These are phyloP conservation scores for Aspergillus ustus DNA, from an alignment of 2,329 filamentous ascomycete species.

Conservation along the genomic window DNA sequence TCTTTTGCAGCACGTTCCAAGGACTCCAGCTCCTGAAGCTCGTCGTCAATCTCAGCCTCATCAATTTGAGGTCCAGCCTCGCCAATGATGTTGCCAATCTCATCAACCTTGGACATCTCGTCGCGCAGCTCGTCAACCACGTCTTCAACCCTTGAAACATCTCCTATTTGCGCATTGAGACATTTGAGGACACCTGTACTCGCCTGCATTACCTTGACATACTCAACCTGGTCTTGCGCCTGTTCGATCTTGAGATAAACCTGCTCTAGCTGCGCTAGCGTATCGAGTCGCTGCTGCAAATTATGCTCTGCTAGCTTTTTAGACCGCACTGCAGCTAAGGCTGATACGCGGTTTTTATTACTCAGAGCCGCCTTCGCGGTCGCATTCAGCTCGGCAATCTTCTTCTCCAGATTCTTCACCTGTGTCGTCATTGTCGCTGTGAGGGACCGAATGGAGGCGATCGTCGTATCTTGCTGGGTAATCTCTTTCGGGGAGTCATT, in stretches of 20 bases:
- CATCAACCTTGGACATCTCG: conserved; percentile 81
- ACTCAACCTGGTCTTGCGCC: conserved; percentile 80
- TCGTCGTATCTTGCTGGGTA: conserved; percentile 77
- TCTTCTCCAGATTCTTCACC: conserved; percentile 65
- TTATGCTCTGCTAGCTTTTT: conserved; percentile 82
- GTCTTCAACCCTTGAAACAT: conserved; percentile 73
- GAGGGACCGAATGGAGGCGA: conserved; percentile 78
- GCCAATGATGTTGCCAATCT: conserved; percentile 76
- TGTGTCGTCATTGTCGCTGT: conserved; percentile 69
- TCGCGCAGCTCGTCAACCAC: conserved; percentile 76
- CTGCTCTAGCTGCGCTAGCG: conserved; percentile 80
- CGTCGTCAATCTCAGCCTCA: conserved; percentile 84
- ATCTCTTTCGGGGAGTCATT: conserved; percentile 59
- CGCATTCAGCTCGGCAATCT: conserved; percentile 54
- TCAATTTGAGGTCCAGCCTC: conserved; percentile 68
- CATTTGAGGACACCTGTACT: conserved; percentile 72
- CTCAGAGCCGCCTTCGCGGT: conserved; percentile 72
- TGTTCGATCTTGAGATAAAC: conserved; percentile 83
- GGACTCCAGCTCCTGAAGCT: conserved; percentile 76
- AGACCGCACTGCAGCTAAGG: conserved; percentile 76
- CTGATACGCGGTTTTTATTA: conserved; percentile 73
- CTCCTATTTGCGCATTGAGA: conserved; percentile 78
- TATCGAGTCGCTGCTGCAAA: conserved; percentile 71
- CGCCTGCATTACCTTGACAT: conserved; percentile 81
- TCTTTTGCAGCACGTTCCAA: conserved; percentile 56